Base-by-base conservation (phyloP, 164 flowering plant genomes). In the Hamamelis virginiana region DNA sequence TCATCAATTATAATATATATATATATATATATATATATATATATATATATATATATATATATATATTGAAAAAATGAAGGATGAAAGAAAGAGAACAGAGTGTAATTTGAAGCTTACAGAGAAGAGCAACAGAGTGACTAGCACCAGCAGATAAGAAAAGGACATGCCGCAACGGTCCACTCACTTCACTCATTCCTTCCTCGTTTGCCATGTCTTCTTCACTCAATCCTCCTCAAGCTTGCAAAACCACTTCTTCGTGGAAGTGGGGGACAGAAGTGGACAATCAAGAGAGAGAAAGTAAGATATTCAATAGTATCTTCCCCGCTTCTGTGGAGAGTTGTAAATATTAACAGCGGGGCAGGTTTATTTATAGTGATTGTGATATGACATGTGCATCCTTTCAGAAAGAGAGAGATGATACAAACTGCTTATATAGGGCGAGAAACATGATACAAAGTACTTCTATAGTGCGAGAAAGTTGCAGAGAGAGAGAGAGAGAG, bases 101-200 rank as follows among this genome's bases (percentile, higher is more conserved):
- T 33, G 41, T 33, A 33, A 33, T 33, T 33, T 6, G 59, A 22
- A 52, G 59, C 88, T 81, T 79, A 95, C 97, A 80, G 51, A 95
- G 93, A 33, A 91, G 89, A 71, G 97, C 92, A 59, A 92, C 89
- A 41, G 98, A 91, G 75, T 92, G 98, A 69, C 96, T 92, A 44
- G 97, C 98, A 18, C 98, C 98, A 48, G 98, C 96, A 15, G 98
- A 95, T 66, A 95, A 82, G 61, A 91, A 80, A 50, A 89, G 69
- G 25, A 95, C 89, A 11, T 73, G 80, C 18, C 86, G 89, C 68
- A 72, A 41, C 0, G 87, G 85, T 46, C 65, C 72, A 16, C 66
- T 38, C 25, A 72, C 80, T 43, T 70, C 63, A 65, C 44, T 72
- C 44, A 56, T 59, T 22, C 27, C 62, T 22, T 56, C 75, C 62